Evolutionary conservation across 2,329 filamentous ascomycete genomes (phyloP), one percentile per base, ranked within the genome.

Genomic region (Atkinsonella hypoxylon): DNA sequence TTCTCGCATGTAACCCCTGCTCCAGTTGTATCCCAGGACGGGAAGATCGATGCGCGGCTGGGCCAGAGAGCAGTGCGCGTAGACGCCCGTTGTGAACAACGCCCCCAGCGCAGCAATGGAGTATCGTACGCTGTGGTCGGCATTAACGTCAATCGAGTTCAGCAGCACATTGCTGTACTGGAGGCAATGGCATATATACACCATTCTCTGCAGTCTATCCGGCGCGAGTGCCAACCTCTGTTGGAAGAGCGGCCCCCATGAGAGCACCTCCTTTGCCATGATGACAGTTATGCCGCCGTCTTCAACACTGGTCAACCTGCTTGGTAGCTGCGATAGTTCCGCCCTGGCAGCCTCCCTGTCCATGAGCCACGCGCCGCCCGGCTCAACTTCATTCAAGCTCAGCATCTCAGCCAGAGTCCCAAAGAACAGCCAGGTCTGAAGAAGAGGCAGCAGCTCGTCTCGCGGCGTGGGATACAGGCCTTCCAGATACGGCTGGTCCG

Each of bases 341-440:
- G 47, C 34, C 4, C 36, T 36, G 13, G 52, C 54, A 20, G 50
- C 10, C 3, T 46, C 18, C 11, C 53, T 47, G 20, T 55, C 50
- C 22, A 57, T 9, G 20, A 59, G 40, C 6, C 53, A 47, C 1
- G 36, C 17, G n/a, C 56, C 44, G 18, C 31, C 58, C 5, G 54
- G 47, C 2, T 45, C 43, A 1, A 53, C 47, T 47, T 59, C 57
- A 43, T 64, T 63, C 3, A 62, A 47, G 20, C 58, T 56, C 3
- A 64, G 38, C 30, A 63, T 56, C 48, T 67, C 64, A 5, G 60
- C 56, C 15, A 63, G 31, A 4, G 63, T 52, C 0, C 65, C 64
- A 51, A 67, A 64, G 47, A 59, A 66, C 8, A 67, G 54, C 63
- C 64, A 67, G 7, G 60, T 64, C 48, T 67, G 64, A 13, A 63